phyloP scores from a whole-genome alignment of 23 red algal species.

The Agarophyton chilense region DNA sequence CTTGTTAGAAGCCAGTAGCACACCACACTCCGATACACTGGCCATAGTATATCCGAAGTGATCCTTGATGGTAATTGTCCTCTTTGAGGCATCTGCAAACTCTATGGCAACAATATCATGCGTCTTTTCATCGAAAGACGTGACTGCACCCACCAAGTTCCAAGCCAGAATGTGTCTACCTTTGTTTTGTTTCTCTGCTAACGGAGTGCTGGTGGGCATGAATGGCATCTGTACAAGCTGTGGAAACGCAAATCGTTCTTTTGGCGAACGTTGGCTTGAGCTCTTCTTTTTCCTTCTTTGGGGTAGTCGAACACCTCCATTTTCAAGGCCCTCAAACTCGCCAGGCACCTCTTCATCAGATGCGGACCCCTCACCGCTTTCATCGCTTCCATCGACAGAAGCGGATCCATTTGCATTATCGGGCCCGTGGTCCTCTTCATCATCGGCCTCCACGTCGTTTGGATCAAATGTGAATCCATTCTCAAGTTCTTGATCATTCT shows the following conservation, averaged over 20 bases:
- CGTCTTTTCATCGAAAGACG: conserved; percentile 63
- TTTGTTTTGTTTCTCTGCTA: conserved; percentile 27
- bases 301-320: conserved; percentile 46
- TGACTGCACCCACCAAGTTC: conserved; percentile 66
- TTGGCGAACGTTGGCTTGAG: background rate
- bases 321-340: conserved; percentile 51
- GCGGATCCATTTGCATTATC: background rate
- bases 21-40: conserved; percentile 56
- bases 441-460: conserved; percentile 62
- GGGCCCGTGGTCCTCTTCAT: conserved; percentile 38
- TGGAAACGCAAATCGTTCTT: background rate
- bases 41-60: conserved; percentile 85
- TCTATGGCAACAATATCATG: conserved; percentile 80
- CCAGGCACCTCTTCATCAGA: conserved; percentile 58
- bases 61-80: conserved; percentile 74
- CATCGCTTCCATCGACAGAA: background rate
- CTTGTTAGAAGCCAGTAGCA: conserved; percentile 58
- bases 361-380: conserved; percentile 24
- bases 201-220: conserved; percentile 62
- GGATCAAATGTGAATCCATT: conserved; percentile 55
- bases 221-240: conserved; percentile 51
- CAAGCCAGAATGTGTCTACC: conserved; percentile 66
- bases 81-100: conserved; percentile 65
- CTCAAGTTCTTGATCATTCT: conserved; percentile 40
- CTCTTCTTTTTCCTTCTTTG: background rate